phyloP scores from a whole-genome alignment of 208 protist species.

The Sergeia podlipaevii region DNA sequence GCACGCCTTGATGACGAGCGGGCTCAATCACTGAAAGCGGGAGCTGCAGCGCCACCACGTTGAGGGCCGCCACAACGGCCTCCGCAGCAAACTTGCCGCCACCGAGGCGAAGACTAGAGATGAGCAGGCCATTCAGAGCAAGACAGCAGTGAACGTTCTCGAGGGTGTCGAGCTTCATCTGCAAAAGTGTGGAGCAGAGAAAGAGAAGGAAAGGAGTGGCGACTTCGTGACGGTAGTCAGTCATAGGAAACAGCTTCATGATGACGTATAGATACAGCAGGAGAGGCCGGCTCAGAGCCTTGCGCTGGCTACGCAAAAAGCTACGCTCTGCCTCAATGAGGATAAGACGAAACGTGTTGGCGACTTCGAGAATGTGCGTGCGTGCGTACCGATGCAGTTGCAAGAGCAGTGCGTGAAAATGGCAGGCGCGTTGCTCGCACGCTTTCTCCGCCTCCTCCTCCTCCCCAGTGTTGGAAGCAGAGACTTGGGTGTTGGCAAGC shows the following conservation, averaged over 20 bases:
- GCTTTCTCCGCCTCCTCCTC: background rate
- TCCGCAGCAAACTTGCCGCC: slow-evolving; percentile 55
- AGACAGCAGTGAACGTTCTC: slow-evolving; percentile 47
- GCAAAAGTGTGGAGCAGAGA: slow-evolving; percentile 56
- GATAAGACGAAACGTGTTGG: slow-evolving; percentile 66
- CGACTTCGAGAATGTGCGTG: slow-evolving; percentile 43
- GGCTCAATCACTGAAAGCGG: slow-evolving; percentile 48
- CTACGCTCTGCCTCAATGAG: slow-evolving; percentile 69
- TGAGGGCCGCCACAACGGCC: slow-evolving; percentile 56
- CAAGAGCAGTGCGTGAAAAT: slow-evolving; percentile 32
- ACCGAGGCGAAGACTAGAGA: slow-evolving; percentile 23
- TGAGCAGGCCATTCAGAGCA: slow-evolving; percentile 38
- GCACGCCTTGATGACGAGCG: slow-evolving; percentile 45
- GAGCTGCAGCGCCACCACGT: slow-evolving; percentile 72
- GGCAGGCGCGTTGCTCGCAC: slow-evolving; percentile 9
- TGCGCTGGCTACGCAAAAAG: slow-evolving; percentile 41
- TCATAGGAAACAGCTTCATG: slow-evolving; percentile 67
- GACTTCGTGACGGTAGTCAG: slow-evolving; percentile 79
- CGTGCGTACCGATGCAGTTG: slow-evolving; percentile 51
- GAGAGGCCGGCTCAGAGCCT: slow-evolving; percentile 21
- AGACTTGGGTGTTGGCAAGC: slow-evolving; percentile 10
- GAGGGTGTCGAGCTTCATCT: slow-evolving; percentile 50
- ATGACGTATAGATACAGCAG: slow-evolving; percentile 63
- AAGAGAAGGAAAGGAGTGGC: slow-evolving; percentile 72
- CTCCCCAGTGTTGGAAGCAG: slow-evolving; percentile 5